A percentile compares a stretch with the other conserved stretches of the same genome.
Evolutionary conservation across 306 rosid species (phyloP).

Genomic region (Alnus glutinosa): DNA sequence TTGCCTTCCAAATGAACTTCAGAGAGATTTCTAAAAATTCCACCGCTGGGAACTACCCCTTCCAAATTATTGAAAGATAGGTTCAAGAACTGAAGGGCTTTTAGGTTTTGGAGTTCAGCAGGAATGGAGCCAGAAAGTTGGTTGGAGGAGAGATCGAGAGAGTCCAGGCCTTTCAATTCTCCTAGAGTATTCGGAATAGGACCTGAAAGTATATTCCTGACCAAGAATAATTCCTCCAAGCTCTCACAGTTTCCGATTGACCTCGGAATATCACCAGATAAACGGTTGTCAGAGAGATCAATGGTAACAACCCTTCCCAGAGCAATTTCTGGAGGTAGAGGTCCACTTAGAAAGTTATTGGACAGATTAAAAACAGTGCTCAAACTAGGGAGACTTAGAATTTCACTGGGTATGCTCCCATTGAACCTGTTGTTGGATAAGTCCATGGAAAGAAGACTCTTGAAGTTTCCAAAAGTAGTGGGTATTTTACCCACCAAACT

Average conservation of each 20-base stretch:
- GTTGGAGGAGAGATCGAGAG: conserved; percentile 72
- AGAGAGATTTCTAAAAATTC: conserved; percentile 48
- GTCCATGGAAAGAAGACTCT: conserved; percentile 54
- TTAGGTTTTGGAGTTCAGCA: conserved; percentile 42
- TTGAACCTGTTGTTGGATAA: conserved; percentile 62
- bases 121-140: conserved; percentile 74
- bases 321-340: conserved; percentile 57
- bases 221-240: conserved; percentile 52
- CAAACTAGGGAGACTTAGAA: conserved; percentile 52
- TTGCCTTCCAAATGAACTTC: conserved; percentile 63
- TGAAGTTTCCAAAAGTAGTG: conserved; percentile 46
- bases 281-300: conserved; percentile 58
- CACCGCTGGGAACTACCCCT: conserved; percentile 57
- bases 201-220: conserved; percentile 59
- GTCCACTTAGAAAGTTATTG: conserved; percentile 53
- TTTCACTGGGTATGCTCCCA: conserved; percentile 58
- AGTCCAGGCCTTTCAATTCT: conserved; percentile 53
- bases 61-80: conserved; percentile 65
- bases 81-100: conserved; percentile 46
- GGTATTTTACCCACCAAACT: conserved; percentile 48
- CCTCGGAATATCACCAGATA: conserved; percentile 52
- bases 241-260: conserved; percentile 57
- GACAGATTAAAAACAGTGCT: conserved; percentile 61
- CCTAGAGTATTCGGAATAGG: conserved; percentile 53
- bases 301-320: conserved; percentile 35